Conservation (phyloP, 106 monocot species). For the Triglochin maritima region DNA sequence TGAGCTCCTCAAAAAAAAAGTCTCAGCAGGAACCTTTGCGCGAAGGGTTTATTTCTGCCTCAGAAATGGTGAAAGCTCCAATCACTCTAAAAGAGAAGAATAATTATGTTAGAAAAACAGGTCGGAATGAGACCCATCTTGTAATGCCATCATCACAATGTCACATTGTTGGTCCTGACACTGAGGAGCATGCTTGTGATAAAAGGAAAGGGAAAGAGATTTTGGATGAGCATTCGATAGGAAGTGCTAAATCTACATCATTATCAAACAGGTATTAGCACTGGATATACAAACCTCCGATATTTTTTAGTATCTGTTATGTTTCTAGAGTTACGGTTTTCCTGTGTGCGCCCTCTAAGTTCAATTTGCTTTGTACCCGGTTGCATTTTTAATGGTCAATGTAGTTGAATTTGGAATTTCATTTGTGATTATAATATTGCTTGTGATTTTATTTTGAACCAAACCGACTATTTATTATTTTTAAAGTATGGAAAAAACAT, state of each 20-base stretch:
- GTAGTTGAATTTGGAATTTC: too few relatives aligned
- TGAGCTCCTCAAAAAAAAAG: neutral
- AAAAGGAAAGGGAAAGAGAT: slow-evolving; percentile 13
- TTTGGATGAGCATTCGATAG: slow-evolving; percentile 3
- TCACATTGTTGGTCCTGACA: neutral
- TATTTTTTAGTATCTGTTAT: neutral
- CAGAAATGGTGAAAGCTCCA: neutral
- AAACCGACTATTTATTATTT: too few relatives aligned
- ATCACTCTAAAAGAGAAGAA: neutral
- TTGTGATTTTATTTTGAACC: too few relatives aligned
- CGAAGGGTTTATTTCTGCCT: neutral
- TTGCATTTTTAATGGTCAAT: too few relatives aligned
- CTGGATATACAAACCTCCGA: neutral
- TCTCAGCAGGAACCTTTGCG: neutral
- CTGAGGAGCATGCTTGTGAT: neutral
- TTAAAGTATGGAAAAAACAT: too few relatives aligned
- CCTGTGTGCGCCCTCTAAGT: too few relatives aligned
- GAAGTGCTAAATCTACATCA: neutral
- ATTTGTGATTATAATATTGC: too few relatives aligned
- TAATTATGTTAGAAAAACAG: neutral
- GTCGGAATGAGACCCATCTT: neutral
- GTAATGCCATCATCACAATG: neutral
- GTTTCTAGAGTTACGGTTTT: too few relatives aligned
- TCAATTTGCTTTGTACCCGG: too few relatives aligned
- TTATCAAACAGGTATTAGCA: neutral